Percentiles rank a stretch among this genome's conserved stretches.
Evolutionary conservation across 1,284 basidiomycete genomes (phyloP).

Genomic region (Boletellus deceptivus): DNA sequence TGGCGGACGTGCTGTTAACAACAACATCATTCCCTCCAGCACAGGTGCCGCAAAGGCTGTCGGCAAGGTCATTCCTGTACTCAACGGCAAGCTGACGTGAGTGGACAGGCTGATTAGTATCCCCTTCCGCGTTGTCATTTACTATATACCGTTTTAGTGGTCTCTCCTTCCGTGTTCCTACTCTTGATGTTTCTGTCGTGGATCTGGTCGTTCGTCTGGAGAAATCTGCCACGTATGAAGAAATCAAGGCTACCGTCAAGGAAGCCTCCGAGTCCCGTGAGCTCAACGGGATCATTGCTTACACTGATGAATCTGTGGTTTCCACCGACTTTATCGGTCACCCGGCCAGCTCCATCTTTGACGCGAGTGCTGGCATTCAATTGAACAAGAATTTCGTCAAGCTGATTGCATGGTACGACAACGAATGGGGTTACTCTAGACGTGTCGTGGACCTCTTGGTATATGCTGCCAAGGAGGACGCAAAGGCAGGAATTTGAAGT

Average conservation of each 20-base stretch:
- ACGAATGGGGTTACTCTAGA: slow-evolving; percentile 95
- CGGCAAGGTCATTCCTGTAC: slow-evolving; percentile 95
- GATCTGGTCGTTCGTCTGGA: slow-evolving; percentile 95
- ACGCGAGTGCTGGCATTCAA: slow-evolving; percentile 90
- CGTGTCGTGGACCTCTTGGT: slow-evolving; percentile 91
- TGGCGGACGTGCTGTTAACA: slow-evolving; percentile 94
- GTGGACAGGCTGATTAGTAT: slow-evolving; percentile 1
- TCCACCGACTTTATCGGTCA: slow-evolving; percentile 92
- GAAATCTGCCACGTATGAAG: slow-evolving; percentile 83
- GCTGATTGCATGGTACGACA: slow-evolving; percentile 95
- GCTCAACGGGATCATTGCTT: slow-evolving; percentile 84
- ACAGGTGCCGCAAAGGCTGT: slow-evolving; percentile 99
- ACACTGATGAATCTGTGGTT: slow-evolving; percentile 95
- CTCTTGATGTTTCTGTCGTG: slow-evolving; percentile 96
- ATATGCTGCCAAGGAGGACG: slow-evolving; percentile 79
- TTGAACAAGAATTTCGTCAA: slow-evolving; percentile 96
- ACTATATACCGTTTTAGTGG: slow-evolving; percentile 49
- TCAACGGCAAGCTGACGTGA: slow-evolving; percentile 92
- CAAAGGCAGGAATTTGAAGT: slow-evolving; percentile 25
- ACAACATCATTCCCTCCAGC: slow-evolving; percentile 99
- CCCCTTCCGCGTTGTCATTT: not conserved
- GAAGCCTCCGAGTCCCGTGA: slow-evolving; percentile 68
- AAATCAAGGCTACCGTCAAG: slow-evolving; percentile 90
- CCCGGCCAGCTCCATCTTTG: slow-evolving; percentile 82
- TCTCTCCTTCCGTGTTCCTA: slow-evolving; percentile 97